A percentile compares a stretch with the other conserved stretches of the same genome.
Conservation (phyloP, 2,329 filamentous ascomycete species). For the Aspergillus costaricaensis region DNA sequence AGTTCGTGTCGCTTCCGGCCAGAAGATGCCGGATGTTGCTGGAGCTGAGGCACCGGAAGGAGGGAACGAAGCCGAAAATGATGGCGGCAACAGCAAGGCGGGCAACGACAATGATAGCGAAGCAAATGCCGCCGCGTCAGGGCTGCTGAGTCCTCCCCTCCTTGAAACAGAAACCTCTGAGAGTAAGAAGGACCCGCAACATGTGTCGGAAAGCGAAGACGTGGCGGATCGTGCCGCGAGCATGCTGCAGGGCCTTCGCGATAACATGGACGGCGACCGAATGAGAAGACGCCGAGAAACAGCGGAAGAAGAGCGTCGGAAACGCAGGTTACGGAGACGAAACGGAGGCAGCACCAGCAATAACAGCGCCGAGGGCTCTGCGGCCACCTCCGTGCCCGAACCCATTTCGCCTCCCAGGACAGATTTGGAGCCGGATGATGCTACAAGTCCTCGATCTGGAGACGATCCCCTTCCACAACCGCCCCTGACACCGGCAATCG, state of each 20-base stretch:
- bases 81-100: constrained; percentile 1
- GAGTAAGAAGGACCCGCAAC: constrained; percentile 34
- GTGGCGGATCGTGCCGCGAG: constrained; percentile 82
- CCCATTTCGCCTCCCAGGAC: constrained; percentile 31
- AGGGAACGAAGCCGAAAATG: constrained; percentile 52
- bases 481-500: constrained; percentile 36
- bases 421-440: constrained; percentile 26
- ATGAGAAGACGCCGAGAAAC: constrained; percentile 70
- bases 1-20: constrained; percentile 83
- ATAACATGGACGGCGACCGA: constrained; percentile 57
- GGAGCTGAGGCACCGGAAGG: constrained; percentile 61
- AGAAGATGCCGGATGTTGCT: constrained; percentile 73
- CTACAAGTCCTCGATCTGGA: constrained; percentile 26
- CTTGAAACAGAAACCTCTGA: constrained; percentile 36
- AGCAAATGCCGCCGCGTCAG: constrained; percentile 46
- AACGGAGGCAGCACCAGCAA: constrained; percentile 51
- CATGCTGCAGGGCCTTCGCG: constrained; percentile 79
- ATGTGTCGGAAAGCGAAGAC: constrained; percentile 62
- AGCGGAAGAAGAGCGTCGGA: constrained; percentile 74
- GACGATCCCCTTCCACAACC: constrained; percentile 23
- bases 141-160: constrained; percentile 54
- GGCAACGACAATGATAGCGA: constrained; percentile 15
- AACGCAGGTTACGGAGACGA: constrained; percentile 66
- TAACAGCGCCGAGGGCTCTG: constrained; percentile 37
- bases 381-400: constrained; percentile 35